Percentiles rank a stretch among this genome's conserved stretches.
Conservation (phyloP, 2,329 filamentous ascomycete genomes). For the Venturia carpophila region DNA sequence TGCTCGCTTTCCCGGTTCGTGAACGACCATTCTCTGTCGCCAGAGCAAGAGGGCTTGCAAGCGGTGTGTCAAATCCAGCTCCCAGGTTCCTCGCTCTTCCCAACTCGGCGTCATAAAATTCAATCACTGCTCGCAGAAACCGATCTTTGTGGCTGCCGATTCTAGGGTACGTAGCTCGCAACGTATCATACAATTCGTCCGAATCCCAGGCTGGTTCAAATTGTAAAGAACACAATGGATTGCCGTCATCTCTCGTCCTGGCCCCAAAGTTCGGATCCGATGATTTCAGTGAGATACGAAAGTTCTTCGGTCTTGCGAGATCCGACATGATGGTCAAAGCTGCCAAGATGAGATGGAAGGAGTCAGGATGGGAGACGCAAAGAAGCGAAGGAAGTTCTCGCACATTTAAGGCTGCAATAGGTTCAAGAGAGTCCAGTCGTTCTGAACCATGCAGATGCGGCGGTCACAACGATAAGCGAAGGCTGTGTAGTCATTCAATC, state of each 20-base stretch:
- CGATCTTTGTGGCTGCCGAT: conserved; percentile 6
- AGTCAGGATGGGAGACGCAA: neutral
- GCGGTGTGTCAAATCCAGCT: neutral
- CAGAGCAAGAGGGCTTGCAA: neutral
- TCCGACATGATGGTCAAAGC: neutral
- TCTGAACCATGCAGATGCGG: neutral
- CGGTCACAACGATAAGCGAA: neutral
- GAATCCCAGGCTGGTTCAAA: conserved; percentile 5
- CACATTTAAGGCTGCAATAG: neutral
- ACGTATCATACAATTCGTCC: conserved; percentile 11
- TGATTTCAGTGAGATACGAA: neutral
- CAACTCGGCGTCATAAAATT: conserved; percentile 8
- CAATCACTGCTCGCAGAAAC: neutral
- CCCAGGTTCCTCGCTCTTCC: neutral
- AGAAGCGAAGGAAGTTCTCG: neutral
- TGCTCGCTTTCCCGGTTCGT: neutral
- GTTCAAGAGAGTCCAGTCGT: neutral
- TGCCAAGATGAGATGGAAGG: neutral
- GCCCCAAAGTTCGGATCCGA: neutral
- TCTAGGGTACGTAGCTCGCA: neutral
- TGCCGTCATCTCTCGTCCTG: neutral
- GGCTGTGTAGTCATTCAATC: neutral
- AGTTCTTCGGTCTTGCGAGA: neutral
- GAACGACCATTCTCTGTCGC: neutral
- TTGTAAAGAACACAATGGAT: neutral